A percentile compares a stretch with the other conserved stretches of the same genome.
These are phyloP conservation scores for Fusarium metavorans DNA, from an alignment of 2,329 filamentous ascomycete genomes.

Conservation along the genomic window DNA sequence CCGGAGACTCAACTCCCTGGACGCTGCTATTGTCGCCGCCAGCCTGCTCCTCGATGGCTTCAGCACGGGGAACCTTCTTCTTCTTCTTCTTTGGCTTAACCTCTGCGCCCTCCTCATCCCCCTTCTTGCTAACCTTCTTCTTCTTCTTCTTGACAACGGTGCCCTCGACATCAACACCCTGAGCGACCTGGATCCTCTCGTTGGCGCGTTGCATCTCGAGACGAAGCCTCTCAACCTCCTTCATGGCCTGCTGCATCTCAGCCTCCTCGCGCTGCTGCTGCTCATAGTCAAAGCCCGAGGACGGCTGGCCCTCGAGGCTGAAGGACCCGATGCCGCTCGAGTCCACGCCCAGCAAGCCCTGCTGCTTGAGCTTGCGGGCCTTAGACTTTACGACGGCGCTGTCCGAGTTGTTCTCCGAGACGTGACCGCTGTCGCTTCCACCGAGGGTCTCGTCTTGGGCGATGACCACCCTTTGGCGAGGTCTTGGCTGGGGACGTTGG, in stretches of 20 bases:
- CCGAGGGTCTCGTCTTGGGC: conserved; percentile 80
- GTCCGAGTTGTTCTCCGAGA: conserved; percentile 66
- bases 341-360: conserved; percentile 81
- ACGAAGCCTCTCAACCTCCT: conserved; percentile 86
- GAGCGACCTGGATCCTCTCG: conserved; percentile 78
- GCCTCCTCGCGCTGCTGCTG: conserved; percentile 80
- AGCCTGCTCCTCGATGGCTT: conserved; percentile 23
- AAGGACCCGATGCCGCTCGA: conserved; percentile 83
- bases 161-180: conserved; percentile 75
- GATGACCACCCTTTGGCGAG: conserved; percentile 73
- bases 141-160: conserved; percentile 76
- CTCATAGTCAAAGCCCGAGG: conserved; percentile 67
- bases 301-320: conserved; percentile 68
- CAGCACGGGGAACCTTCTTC: conserved; percentile 46
- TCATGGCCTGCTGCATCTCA: conserved; percentile 90
- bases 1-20: conserved; percentile 30
- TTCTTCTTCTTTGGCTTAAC: conserved; percentile 48
- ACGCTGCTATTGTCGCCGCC: conserved; percentile 36
- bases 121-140: conserved; percentile 61
- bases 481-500: conserved; percentile 54
- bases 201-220: conserved; percentile 90
- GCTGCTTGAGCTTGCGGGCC: conserved; percentile 65
- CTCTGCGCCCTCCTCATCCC: conserved; percentile 27
- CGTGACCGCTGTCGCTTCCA: conserved; percentile 63
- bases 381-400: conserved; percentile 60